Evolutionary conservation across 345 rosid genomes (phyloP), one percentile per base, ranked within the genome.

Genomic region (Cardamine resedifolia): DNA sequence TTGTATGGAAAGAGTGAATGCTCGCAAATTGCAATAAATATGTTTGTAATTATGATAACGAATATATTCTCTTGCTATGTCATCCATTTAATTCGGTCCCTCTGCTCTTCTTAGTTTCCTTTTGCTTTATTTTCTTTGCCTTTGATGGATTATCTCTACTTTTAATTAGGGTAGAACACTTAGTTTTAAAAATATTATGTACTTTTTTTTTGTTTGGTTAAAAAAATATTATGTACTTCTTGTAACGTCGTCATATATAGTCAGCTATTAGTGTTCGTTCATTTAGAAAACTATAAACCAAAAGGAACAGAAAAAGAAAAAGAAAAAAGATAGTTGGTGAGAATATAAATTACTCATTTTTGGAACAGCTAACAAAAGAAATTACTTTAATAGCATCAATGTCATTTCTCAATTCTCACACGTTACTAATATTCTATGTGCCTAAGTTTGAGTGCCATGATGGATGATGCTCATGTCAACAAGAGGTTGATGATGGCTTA

Each of bases 21-120:
- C 23, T 65, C 70, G 15, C 26, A 49, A 49, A 47, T 30, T 14
- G 56, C 68, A 64, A 19, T 45, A 33, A 50, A 65, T 65, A 7
- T 48, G 70, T 65, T 65, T 4, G 5, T 11, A 38, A 38, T 11
- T 38, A 12, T 38, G 43, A 38, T 36, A 36, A 38, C 8, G n/a
- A 50, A 21, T 50, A 12, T 60, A 12, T 38, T 16, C 7, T 43
- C 49, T 43, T 43, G 34, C 16, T 33, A 39, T 28, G 23, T 27
- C 36, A 10, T 11, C 68, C 56, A 20, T 55, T 3, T 30, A 30
- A 19, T 47, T 30, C 43, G 56, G 18, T 47, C 11, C 11, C 9
- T 30, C 12, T 38, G 43, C 10, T 64, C 47, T 43, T 6, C 39
- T 43, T 43, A 15, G 10, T 62, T 23, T 28, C 6, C 5, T 44